Base-by-base conservation (phyloP, 2,329 filamentous ascomycete genomes). In the Colletotrichum cordylinicola region DNA sequence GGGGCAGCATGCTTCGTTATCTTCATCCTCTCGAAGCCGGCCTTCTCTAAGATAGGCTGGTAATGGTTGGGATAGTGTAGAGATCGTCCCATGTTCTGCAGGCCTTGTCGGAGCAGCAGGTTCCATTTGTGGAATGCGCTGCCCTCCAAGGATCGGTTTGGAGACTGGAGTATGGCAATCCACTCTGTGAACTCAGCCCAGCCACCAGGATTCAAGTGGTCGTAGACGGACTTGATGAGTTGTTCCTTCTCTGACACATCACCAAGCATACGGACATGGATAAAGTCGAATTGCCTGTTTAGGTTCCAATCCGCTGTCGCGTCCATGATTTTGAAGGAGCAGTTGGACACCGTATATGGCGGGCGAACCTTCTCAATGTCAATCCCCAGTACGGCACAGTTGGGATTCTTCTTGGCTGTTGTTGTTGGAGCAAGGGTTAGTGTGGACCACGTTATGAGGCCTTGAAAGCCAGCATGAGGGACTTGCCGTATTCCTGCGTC, bases 141-240 rank as follows among this genome's bases (percentile, higher is more conserved):
- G 74, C 82, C 82, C 7, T 81, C 70, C 13, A 84, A 77, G 4
- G 82, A 82, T 64, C 78, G 79, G 75, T 85, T 80, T 8, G 83
- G 78, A 7, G 82, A 83, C 48, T 82, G 79, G 6, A 83, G 79
- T 18, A 81, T 70, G 61, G 81, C 78, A 33, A 82, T 77, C 81
- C 81, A 84, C 77, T 85, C 83, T 33, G 82, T 83, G 72, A 84
- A 82, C 78, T 85, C 83, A 66, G 70, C 74, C 74, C 74, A 76
- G 29, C 74, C 74, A 2, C 74, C 74, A 8, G 74, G 74, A 24
- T 66, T 78, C 8, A 85, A 79, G 68, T 83, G 80, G 56, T 84
- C 79, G 69, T 80, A 83, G 37, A 83, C 81, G 2, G 78, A 76
- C 55, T 80, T 80, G 18, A 85, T 75, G 7, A 83, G 74, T 35